These are phyloP conservation scores for Dioszegia crocea DNA, from an alignment of 768 basidiomycete species.

Conservation along the genomic window DNA sequence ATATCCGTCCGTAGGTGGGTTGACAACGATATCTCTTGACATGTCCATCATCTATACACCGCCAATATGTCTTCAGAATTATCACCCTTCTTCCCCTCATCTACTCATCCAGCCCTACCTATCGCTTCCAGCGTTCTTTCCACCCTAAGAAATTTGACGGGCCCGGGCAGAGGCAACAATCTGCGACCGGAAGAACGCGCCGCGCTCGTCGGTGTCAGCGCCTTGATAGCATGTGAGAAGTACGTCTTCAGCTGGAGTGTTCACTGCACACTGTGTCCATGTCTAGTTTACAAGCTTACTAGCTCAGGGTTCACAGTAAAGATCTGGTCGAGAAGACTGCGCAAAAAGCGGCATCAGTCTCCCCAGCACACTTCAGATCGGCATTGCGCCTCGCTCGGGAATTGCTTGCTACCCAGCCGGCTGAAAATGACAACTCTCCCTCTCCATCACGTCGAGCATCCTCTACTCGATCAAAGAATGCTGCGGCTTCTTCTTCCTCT, in stretches of 20 bases:
- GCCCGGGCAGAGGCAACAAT: constrained; percentile 40
- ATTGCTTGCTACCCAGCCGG: constrained; percentile 11
- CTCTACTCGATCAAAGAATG: constrained; percentile 1
- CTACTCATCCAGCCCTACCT: constrained; percentile 39
- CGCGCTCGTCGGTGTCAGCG: constrained; percentile 40
- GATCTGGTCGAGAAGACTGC: constrained; percentile 32
- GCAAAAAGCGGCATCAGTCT: constrained; percentile 44
- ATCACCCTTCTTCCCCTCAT: constrained; percentile 38
- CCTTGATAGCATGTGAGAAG: constrained; percentile 43
- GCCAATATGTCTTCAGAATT: constrained; percentile 23
- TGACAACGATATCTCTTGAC: no score
- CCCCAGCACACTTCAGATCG: constrained; percentile 36
- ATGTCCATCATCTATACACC: background rate
- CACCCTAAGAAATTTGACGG: constrained; percentile 36
- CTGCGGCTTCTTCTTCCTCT: background rate
- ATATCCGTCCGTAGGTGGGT: no score
- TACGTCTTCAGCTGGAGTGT: constrained; percentile 14
- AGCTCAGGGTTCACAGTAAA: constrained; percentile 28
- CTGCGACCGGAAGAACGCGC: constrained; percentile 39
- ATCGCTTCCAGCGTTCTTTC: constrained; percentile 35
- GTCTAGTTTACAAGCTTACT: background rate
- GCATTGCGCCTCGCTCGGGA: constrained; percentile 21
- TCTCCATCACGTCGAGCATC: constrained; percentile 7
- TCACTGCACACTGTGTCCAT: background rate
- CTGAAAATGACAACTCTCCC: background rate